These are phyloP conservation scores for Pseudocohnilembus persalinus DNA, from an alignment of 169 alveolate species.

Conservation along the genomic window DNA sequence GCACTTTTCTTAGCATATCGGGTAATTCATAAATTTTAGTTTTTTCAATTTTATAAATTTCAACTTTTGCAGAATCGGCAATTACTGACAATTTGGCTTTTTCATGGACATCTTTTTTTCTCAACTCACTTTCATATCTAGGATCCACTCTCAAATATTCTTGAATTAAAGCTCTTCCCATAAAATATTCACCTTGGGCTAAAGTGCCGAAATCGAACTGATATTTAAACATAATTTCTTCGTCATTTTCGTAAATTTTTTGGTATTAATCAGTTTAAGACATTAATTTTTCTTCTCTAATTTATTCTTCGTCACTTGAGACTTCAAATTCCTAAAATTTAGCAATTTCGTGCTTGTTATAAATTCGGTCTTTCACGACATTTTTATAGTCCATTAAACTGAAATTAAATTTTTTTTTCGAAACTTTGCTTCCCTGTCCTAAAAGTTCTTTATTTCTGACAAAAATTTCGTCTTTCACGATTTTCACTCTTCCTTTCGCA, in stretches of 20 bases:
- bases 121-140: neutral
- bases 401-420: conserved; percentile 11
- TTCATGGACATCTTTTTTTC: conserved; percentile 20
- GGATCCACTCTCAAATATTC: conserved; percentile 43
- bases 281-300: neutral
- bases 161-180: conserved; percentile 36
- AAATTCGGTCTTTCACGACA: neutral
- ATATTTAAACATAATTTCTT: conserved; percentile 33
- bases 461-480: conserved; percentile 40
- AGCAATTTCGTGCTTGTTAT: neutral
- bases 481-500: conserved; percentile 37
- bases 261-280: conserved; percentile 26
- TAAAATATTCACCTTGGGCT: conserved; percentile 44
- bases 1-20: conserved; percentile 16
- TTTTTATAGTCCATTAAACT: conserved; percentile 31
- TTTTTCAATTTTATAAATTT: conserved; percentile 37
- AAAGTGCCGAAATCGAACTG: conserved; percentile 27
- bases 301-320: neutral
- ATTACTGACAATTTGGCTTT: conserved; percentile 32
- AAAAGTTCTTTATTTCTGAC: conserved; percentile 28
- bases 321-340: neutral
- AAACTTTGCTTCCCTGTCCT: conserved; percentile 24
- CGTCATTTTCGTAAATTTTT: conserved; percentile 28
- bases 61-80: conserved; percentile 45
- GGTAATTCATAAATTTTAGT: conserved; percentile 31